phyloP scores from a whole-genome alignment of 495 filamentous ascomycete genomes.

The Filosporella fistucella region DNA sequence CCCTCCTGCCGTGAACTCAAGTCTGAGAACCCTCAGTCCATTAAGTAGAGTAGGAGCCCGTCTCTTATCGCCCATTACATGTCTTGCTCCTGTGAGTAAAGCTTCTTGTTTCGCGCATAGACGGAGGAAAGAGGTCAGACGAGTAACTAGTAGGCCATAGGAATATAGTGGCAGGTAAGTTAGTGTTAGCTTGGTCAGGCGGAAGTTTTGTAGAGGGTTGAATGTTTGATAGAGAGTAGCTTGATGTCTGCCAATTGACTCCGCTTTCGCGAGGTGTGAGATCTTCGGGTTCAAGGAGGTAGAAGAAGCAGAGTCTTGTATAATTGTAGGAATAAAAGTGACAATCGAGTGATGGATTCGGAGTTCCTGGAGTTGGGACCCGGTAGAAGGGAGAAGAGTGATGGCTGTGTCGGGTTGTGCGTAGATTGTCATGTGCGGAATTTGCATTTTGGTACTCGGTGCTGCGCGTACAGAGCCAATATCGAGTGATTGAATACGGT shows the following conservation, averaged over 20 bases:
- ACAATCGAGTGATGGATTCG: constrained; percentile 22
- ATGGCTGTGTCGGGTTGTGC: neutral
- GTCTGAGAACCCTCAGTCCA: constrained; percentile 11
- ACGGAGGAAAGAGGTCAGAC: constrained; percentile 11
- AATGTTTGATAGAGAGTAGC: neutral
- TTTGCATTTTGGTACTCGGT: neutral
- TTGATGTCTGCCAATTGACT: neutral
- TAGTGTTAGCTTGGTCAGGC: constrained; percentile 11
- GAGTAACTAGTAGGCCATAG: constrained; percentile 2
- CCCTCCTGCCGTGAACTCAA: constrained; percentile 11
- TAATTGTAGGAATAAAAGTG: constrained; percentile 13
- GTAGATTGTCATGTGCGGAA: neutral
- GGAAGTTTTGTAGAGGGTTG: constrained; percentile 8
- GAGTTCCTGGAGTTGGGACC: constrained; percentile 1
- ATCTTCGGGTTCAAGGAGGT: neutral
- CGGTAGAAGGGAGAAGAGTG: neutral
- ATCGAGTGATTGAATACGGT: constrained; percentile 16
- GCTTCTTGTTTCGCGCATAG: constrained; percentile 12
- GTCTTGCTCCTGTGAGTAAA: neutral
- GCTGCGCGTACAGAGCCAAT: constrained; percentile 7
- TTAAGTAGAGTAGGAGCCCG: constrained; percentile 12
- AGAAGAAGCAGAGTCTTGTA: neutral
- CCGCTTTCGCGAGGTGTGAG: neutral
- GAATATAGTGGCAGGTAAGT: constrained; percentile 17
- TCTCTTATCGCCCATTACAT: too few relatives aligned